A percentile compares a stretch with the other conserved stretches of the same genome.
Evolutionary conservation across 2,329 filamentous ascomycete genomes (phyloP).

Genomic region (Rhinocladiella mackenziei): DNA sequence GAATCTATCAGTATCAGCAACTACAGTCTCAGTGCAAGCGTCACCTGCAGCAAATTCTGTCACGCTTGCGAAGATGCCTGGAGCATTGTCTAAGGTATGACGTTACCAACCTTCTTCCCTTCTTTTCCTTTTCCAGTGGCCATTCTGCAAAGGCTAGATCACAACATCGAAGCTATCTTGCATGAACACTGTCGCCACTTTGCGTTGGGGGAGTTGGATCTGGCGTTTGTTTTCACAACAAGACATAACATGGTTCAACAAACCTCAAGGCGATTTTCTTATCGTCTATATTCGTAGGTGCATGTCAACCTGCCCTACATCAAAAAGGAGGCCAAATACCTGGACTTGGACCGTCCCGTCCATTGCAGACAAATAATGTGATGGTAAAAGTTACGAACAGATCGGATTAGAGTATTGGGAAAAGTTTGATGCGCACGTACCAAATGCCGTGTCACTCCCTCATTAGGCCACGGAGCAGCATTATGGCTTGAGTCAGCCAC

Average conservation of each 20-base stretch:
- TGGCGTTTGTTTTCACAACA: conserved; percentile 79
- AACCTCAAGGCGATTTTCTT: conserved; percentile 47
- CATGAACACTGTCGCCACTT: conserved; percentile 34
- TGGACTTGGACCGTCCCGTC: too few relatives aligned
- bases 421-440: too few relatives aligned
- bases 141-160: conserved; percentile 51
- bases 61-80: conserved; percentile 96
- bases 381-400: too few relatives aligned
- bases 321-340: conserved; percentile 28
- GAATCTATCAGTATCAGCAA: conserved; percentile 99
- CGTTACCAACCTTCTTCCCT: conserved; percentile 6
- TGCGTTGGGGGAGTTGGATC: conserved; percentile 65
- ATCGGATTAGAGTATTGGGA: too few relatives aligned
- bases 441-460: too few relatives aligned
- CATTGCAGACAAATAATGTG: too few relatives aligned
- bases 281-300: conserved; percentile 29
- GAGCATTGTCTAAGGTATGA: conserved; percentile 67
- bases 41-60: conserved; percentile 99
- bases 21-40: conserved; percentile 93
- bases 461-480: too few relatives aligned
- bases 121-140: conserved; percentile 15
- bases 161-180: conserved; percentile 65
- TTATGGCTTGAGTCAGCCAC: too few relatives aligned
- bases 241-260: conserved; percentile 72
- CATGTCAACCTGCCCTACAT: conserved; percentile 28